phyloP scores from a whole-genome alignment of 257 asterid genomes.

The Solanum ahanhuiri region DNA sequence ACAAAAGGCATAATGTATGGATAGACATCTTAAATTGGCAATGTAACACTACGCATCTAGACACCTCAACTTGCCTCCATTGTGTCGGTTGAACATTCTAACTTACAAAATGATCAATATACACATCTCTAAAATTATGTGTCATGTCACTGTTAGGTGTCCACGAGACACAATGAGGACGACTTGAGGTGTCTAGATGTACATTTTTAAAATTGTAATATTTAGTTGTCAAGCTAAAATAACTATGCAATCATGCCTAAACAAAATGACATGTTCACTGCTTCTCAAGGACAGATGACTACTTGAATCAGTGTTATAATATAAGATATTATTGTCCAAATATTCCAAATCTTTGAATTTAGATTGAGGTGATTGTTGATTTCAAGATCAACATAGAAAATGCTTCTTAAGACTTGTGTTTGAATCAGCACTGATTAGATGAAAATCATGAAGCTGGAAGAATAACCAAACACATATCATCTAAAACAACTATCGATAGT shows the following conservation, averaged over 20 bases:
- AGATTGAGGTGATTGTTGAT: too few species aligned
- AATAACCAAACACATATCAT: background rate
- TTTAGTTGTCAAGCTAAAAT: background rate
- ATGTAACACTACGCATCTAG: background rate
- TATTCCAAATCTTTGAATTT: too few species aligned
- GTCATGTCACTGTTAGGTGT: background rate
- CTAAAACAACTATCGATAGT: background rate
- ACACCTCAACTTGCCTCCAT: background rate
- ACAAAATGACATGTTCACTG: background rate
- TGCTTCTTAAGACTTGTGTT: too few species aligned
- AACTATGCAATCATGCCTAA: background rate
- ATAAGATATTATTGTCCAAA: too few species aligned
- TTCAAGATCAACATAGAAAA: too few species aligned
- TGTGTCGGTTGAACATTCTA: background rate
- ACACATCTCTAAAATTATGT: background rate
- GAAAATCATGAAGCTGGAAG: background rate
- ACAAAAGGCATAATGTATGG: background rate
- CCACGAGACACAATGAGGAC: rapidly evolving
- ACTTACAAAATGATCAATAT: background rate
- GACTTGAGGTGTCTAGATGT: background rate
- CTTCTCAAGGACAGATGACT: background rate
- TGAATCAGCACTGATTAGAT: background rate
- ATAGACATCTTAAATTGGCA: background rate
- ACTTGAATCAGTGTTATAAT: background rate
- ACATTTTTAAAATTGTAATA: background rate